A percentile compares a stretch with the other conserved stretches of the same genome.
Conservation (phyloP, 306 rosid genomes). For the Lagenaria siceraria region DNA sequence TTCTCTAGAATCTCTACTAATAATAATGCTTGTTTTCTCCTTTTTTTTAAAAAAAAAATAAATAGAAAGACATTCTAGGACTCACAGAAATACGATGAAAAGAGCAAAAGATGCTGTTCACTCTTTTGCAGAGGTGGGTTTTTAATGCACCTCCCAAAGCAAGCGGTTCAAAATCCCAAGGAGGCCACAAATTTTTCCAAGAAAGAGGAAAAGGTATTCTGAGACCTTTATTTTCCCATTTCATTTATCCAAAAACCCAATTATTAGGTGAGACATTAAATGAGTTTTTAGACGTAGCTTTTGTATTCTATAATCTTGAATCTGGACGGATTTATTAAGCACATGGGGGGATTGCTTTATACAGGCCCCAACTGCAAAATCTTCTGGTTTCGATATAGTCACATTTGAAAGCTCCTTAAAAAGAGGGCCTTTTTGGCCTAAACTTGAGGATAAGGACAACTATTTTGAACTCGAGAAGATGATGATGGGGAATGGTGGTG, state of each 20-base stretch:
- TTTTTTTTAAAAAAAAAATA: not conserved
- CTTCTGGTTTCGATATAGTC: not conserved
- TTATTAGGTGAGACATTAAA: not conserved
- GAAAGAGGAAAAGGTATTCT: not conserved
- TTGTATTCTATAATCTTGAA: not conserved
- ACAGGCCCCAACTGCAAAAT: not conserved
- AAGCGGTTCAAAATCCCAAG: not conserved
- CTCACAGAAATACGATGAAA: not conserved
- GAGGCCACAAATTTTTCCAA: not conserved
- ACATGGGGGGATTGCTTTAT: not conserved
- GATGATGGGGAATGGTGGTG: not conserved
- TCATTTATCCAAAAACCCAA: not conserved
- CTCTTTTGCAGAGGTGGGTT: not conserved
- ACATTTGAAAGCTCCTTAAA: not conserved
- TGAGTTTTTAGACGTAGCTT: not conserved
- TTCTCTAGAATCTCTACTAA: not conserved
- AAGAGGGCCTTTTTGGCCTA: not conserved
- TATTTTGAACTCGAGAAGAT: not conserved
- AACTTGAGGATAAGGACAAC: not conserved
- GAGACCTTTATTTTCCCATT: not conserved
- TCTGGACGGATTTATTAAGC: not conserved
- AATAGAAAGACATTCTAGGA: slow-evolving; percentile 5
- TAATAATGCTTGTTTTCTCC: not conserved
- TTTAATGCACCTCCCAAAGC: not conserved
- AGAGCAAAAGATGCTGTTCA: slow-evolving; percentile 3